A percentile compares a stretch with the other conserved stretches of the same genome.
Evolutionary conservation across 495 filamentous ascomycete genomes (phyloP).

Genomic region (Tuber umbilicatum): DNA sequence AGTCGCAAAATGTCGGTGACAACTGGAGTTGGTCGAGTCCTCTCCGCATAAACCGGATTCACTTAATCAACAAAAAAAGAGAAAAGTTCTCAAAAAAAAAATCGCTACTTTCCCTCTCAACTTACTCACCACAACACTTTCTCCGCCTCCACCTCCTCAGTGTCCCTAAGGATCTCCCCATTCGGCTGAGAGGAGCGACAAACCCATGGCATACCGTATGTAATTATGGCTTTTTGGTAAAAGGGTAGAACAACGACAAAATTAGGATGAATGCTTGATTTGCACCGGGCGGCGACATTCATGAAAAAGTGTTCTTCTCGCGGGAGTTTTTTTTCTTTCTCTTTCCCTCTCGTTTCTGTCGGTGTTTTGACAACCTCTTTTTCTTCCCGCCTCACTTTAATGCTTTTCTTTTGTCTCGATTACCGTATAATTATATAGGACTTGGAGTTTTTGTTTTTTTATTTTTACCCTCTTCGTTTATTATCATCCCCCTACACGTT

Average conservation of each 20-base stretch:
- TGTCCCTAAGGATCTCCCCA: background rate
- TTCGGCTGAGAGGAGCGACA: constrained; percentile 13
- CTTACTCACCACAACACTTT: background rate
- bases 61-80: background rate
- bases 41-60: background rate
- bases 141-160: background rate
- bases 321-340: constrained; percentile 20
- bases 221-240: constrained; percentile 33
- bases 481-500: constrained; percentile 18
- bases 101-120: background rate
- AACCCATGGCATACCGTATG: constrained; percentile 15
- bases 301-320: constrained; percentile 36
- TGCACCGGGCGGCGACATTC: constrained; percentile 32
- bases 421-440: constrained; percentile 13
- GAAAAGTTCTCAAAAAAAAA: background rate
- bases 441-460: constrained; percentile 28
- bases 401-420: constrained; percentile 9
- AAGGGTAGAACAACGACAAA: constrained; percentile 15
- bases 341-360: background rate
- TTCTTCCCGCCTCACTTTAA: background rate
- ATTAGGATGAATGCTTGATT: constrained; percentile 31
- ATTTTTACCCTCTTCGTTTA: constrained; percentile 19
- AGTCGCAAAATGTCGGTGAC: constrained; percentile 12
- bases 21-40: constrained; percentile 12
- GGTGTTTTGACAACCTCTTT: constrained; percentile 3